Base-by-base conservation (phyloP, 352 stramenopile species). In the Globisporangium paddicum region DNA sequence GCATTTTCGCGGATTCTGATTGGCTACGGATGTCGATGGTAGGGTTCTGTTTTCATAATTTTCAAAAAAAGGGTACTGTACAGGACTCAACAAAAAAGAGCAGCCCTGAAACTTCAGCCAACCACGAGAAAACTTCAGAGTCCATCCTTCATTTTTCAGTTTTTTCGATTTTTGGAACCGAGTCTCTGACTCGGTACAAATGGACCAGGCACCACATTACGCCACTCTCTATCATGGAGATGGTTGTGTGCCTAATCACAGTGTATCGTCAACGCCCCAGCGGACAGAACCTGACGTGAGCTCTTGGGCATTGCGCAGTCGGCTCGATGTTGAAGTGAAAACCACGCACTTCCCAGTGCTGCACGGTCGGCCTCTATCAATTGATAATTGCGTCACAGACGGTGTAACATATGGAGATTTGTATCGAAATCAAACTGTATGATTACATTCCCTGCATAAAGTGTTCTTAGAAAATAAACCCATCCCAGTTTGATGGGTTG, bases 371-470 rank as follows among this genome's bases (percentile, higher is more conserved):
- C 38, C 52, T 58, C 52, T n/a, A 50, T 3, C 16, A 58, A 28
- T 14, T 26, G 18, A 50, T 58, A 58, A 41, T 58, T 58, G 37
- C 37, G 32, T 50, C 52, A 58, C 28, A 58, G 25, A 42, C 35
- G 35, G 23, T 25, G 23, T 23, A 8, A 8, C 51, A 35, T 16
- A 38, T 14, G 1, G 13, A 8, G 10, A 1, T 2, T 25, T 40
- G 3, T 38, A 25, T 21, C 16, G 16, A 34, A 21, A 7, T n/a
- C 5, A n/a, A 0, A 25, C 14, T 41, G 14, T 50, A 18, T 11
- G 32, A 41, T 5, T 10, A 0, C 0, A 50, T 58, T 41, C 11
- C 52, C 52, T 30, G 16, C 9, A 1, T 16, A 58, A 16, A 6
- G 3, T 14, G 23, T 49, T 40, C 2, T 7, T 2, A n/a, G 0